Base-by-base conservation (phyloP, 2,329 filamentous ascomycete species). In the Penicillium sp. region DNA sequence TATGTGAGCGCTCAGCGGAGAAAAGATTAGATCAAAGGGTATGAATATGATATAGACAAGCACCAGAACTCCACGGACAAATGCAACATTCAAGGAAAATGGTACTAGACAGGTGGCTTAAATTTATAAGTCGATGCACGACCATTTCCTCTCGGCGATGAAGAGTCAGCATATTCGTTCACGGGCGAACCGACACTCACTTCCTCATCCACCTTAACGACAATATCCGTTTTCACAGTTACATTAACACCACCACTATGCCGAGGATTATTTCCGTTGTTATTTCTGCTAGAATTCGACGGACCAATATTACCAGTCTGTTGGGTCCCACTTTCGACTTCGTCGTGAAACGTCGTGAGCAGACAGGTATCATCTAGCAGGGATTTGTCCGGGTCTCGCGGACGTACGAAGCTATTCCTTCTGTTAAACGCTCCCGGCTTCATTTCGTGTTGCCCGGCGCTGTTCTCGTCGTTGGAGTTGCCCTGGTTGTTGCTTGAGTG, bases 151-250 rank as follows among this genome's bases (percentile, higher is more conserved):
- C 24, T 35, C 16, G 28, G 21, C 16, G 43, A 21, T 23, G 45
- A 43, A 5, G 24, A 9, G 6, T 14, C 30, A 3, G 12, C 30
- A 9, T 35, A 16, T 35, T 35, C 30, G 9, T 35, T 35, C 6
- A 16, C 30, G 8, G 43, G 8, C 14, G 30, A 16, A 24, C 38
- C 35, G 1, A 11, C 3, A 16, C 5, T 28, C 16, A 33, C 30
- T 28, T 58, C 56, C n/a, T 60, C 35, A 45, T 66, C 64, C 14
- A 71, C 61, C 33, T 68, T 59, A 24, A 71, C 64, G 9, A 65
- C 61, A 51, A 71, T 68, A 61, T 71, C 68, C 2, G 68, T 71
- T 33, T 68, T 65, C 0, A 70, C 61, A 3, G 66, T 67, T 2
- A 71, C 68, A 21, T 45, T 38, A 6, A 28, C 51, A 18, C 28